Conservation (phyloP, 1,139 yeast species). For the Suhomyces anneliseae region DNA sequence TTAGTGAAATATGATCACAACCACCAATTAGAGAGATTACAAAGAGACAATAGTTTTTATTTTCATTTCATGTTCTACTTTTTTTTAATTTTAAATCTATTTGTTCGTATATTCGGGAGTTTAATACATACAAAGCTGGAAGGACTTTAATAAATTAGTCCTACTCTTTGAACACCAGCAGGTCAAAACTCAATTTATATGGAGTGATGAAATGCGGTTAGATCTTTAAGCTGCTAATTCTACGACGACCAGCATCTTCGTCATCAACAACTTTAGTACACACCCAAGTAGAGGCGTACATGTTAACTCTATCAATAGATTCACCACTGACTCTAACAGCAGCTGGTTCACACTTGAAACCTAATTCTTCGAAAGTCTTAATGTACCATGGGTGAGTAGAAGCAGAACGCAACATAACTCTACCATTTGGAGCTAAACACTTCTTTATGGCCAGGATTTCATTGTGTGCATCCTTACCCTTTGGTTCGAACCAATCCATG, state of each 20-base stretch:
- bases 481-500: conserved; percentile 85
- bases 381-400: conserved; percentile 78
- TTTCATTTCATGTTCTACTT: too few species aligned
- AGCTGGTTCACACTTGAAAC: conserved; percentile 67
- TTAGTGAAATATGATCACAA: too few species aligned
- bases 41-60: too few species aligned
- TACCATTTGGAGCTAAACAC: conserved; percentile 66
- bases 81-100: too few species aligned
- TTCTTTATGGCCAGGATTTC: conserved; percentile 66
- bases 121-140: too few species aligned
- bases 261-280: conserved; percentile 51
- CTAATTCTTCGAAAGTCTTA: conserved; percentile 60
- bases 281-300: conserved; percentile 89
- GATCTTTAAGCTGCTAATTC: conserved; percentile 44
- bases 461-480: conserved; percentile 58
- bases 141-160: too few species aligned
- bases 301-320: conserved; percentile 75
- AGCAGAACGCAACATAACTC: conserved; percentile 77
- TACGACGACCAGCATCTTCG: conserved; percentile 26
- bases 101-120: too few species aligned
- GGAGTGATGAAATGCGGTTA: conserved; percentile 11
- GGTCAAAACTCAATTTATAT: too few species aligned
- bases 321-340: conserved; percentile 63
- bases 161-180: too few species aligned
- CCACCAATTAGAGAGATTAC: too few species aligned